phyloP scores from a whole-genome alignment of 495 filamentous ascomycete genomes.

The Aspergillus leporis region DNA sequence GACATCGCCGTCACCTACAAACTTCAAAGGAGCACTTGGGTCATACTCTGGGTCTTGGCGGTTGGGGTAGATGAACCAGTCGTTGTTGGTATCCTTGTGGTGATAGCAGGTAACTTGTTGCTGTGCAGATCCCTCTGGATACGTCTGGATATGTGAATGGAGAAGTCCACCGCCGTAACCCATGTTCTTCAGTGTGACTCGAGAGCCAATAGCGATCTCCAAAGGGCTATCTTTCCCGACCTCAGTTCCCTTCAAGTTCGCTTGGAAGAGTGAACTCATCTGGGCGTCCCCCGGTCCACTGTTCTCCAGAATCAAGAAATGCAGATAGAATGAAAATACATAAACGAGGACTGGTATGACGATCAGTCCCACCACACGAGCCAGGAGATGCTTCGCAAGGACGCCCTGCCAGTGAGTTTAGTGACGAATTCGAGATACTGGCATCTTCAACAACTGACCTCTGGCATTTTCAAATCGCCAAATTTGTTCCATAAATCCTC shows the following conservation, averaged over 20 bases:
- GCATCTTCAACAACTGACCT: slow-evolving; percentile 47
- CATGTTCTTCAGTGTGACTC: slow-evolving; percentile 97
- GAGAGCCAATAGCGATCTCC: slow-evolving; percentile 85
- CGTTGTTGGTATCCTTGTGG: slow-evolving; percentile 99
- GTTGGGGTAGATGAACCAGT: slow-evolving; percentile 99
- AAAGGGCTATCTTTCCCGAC: slow-evolving; percentile 92
- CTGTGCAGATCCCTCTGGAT: slow-evolving; percentile 89
- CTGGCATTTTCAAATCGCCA: slow-evolving; percentile 87
- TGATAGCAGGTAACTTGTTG: slow-evolving; percentile 99
- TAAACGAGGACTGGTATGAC: slow-evolving; percentile 84
- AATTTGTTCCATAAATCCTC: slow-evolving; percentile 99
- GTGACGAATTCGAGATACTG: slow-evolving; percentile 15
- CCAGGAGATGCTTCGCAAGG: slow-evolving; percentile 73
- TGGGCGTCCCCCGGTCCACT: slow-evolving; percentile 96
- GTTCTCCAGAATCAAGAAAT: slow-evolving; percentile 91
- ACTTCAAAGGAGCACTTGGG: slow-evolving; percentile 64
- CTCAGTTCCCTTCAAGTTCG: slow-evolving; percentile 89
- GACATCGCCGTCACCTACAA: slow-evolving; percentile 72
- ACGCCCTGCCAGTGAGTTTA: slow-evolving; percentile 48
- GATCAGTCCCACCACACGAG: slow-evolving; percentile 86
- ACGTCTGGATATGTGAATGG: slow-evolving; percentile 95
- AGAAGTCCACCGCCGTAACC: slow-evolving; percentile 97
- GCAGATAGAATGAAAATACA: slow-evolving; percentile 89
- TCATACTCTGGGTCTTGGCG: slow-evolving; percentile 73
- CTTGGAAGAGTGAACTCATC: slow-evolving; percentile 99